phyloP scores from a whole-genome alignment of 768 basidiomycete species.

The Tulasnella sp. region DNA sequence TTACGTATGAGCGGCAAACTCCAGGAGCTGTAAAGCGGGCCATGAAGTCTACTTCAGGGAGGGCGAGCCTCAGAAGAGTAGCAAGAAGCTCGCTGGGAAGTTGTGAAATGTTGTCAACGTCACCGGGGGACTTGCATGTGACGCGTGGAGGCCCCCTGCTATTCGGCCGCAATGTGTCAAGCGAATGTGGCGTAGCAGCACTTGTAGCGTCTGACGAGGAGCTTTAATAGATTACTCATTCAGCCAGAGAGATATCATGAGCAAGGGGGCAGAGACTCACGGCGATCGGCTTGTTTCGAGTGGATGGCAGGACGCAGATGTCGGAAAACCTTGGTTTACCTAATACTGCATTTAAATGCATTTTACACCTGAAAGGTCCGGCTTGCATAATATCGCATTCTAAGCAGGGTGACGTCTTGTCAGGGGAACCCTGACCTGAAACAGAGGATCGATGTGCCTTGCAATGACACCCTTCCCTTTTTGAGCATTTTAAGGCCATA shows the following conservation, averaged over 20 bases:
- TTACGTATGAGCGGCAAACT: not conserved
- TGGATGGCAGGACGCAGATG: not conserved
- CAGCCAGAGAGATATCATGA: not conserved
- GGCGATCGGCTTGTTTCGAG: not conserved
- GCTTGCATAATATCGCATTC: no score
- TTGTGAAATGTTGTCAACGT: not conserved
- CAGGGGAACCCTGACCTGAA: no score
- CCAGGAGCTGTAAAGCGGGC: not conserved
- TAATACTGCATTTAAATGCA: no score
- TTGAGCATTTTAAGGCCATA: no score
- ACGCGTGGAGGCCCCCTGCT: not conserved
- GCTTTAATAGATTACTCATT: not conserved
- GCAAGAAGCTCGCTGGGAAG: not conserved
- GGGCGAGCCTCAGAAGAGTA: not conserved
- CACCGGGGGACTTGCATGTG: not conserved
- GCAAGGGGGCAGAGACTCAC: not conserved
- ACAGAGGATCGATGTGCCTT: no score
- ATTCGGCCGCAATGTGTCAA: not conserved
- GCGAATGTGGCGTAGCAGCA: not conserved
- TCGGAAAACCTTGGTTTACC: no score
- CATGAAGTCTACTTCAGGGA: not conserved
- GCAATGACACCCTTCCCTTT: no score
- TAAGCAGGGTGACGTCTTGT: no score
- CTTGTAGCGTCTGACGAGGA: not conserved
- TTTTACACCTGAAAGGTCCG: no score